These are phyloP conservation scores for Fusarium concolor DNA, from an alignment of 2,329 filamentous ascomycete species.

Conservation along the genomic window DNA sequence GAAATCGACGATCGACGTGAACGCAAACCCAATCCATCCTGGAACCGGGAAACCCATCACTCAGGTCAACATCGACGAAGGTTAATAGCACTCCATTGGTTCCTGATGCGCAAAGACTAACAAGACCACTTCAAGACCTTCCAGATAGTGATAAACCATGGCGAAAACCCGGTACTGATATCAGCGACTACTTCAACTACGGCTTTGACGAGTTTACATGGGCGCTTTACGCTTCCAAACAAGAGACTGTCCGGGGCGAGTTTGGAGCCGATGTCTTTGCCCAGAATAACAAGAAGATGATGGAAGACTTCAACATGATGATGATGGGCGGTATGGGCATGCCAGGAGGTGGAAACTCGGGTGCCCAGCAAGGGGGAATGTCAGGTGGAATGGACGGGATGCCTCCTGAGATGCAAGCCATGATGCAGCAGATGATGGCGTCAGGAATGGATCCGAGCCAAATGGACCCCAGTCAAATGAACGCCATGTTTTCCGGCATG, in stretches of 20 bases:
- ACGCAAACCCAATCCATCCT: conserved; percentile 83
- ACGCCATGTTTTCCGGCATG: conserved; percentile 70
- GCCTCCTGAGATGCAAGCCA: conserved; percentile 73
- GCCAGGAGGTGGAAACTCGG: conserved; percentile 52
- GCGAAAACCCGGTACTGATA: conserved; percentile 92
- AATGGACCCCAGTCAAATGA: conserved; percentile 71
- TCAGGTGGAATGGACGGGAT: conserved; percentile 70
- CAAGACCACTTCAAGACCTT: conserved; percentile 61
- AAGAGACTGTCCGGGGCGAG: conserved; percentile 81
- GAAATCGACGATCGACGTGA: conserved; percentile 86
- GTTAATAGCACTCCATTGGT: conserved; percentile 48
- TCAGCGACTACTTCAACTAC: conserved; percentile 99
- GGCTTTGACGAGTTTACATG: conserved; percentile 99
- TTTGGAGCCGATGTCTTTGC: conserved; percentile 75
- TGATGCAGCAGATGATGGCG: conserved; percentile 78
- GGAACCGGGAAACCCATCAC: conserved; percentile 84
- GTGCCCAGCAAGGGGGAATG: conserved; percentile 55
- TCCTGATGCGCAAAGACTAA: background rate
- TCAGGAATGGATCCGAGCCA: conserved; percentile 73
- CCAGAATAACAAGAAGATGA: conserved; percentile 80
- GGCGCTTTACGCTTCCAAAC: conserved; percentile 92
- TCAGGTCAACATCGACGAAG: conserved; percentile 78
- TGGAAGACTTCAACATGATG: conserved; percentile 75
- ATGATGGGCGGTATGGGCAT: conserved; percentile 70
- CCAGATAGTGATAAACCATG: conserved; percentile 91